These are phyloP conservation scores for Astragalus membranaceus DNA, from an alignment of 306 rosid species.

Conservation along the genomic window DNA sequence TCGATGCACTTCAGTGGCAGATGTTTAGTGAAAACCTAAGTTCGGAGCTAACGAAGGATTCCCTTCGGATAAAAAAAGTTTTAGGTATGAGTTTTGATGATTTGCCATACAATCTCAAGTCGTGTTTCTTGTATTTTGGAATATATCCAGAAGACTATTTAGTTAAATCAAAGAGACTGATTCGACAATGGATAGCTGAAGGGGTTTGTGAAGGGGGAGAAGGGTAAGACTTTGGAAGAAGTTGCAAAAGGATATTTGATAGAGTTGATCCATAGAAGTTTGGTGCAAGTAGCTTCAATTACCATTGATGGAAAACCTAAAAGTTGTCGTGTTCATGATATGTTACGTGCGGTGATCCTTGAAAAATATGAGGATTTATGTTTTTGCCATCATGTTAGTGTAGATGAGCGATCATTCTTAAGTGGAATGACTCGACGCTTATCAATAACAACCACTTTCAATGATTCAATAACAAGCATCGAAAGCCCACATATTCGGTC, in stretches of 20 bases:
- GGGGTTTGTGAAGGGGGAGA: not conserved
- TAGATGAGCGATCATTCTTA: not conserved
- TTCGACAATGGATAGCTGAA: not conserved
- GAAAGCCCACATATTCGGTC: not conserved
- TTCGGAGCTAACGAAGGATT: not conserved
- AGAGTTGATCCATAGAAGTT: not conserved
- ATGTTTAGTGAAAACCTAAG: not conserved
- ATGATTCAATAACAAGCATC: not conserved
- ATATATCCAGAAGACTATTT: not conserved
- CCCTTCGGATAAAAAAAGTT: not conserved
- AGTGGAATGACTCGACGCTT: not conserved
- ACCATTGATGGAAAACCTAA: no score
- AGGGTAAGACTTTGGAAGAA: not conserved
- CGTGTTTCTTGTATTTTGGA: slow-evolving; percentile 2
- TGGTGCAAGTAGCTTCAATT: not conserved
- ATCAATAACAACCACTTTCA: not conserved
- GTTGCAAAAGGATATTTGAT: not conserved
- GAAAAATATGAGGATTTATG: not conserved
- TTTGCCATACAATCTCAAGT: not conserved
- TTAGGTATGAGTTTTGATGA: not conserved
- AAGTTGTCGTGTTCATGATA: not conserved
- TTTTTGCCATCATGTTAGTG: not conserved
- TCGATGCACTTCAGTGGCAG: not conserved
- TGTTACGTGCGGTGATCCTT: not conserved
- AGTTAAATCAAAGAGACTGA: not conserved